Evolutionary conservation across 768 basidiomycete species (phyloP), one percentile per base, ranked within the genome.

Genomic region (Leccinum incarnatum): DNA sequence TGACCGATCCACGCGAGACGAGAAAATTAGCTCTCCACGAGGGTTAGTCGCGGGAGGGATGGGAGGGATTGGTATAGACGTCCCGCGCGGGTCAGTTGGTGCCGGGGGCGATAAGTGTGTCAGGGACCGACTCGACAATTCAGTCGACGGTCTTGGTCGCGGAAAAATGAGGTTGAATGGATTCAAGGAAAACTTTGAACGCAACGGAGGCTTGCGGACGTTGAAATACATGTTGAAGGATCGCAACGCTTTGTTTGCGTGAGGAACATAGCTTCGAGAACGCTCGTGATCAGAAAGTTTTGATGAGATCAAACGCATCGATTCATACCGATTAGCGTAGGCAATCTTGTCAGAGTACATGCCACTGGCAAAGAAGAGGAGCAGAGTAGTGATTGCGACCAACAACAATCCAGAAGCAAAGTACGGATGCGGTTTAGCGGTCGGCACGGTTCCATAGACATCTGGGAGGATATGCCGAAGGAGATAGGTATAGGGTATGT

Each of bases 221-320:
- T 99, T 99, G 65, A 99, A 82, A 68, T 93, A 92, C 87, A 99
- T 95, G 73, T 99, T 99, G 73, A 98, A 89, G 19, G 88, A 90
- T 17, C 96, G 85, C 14, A 99, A 79, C 0, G 95, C 87, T 49
- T 88, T 84, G 73, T 98, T 99, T 8, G 95, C 93, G 65, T 98
- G 95, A 2, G 94, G 94, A 27, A 98, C 92, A 69, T 98, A 99
- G 77, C 96, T 98, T 70, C 27, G 45, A 58, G 55, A 60, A 57
- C 17, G 56, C 55, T 48, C 48, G 51, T 56, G 54, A 58, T 63
- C 53, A 69, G 67, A 40, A 57, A 23, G 27, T 34, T 53, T 51
- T 57, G 57, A 65, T 55, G 57, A 48, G 17, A 57, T 37, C 36
- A 51, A 60, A 37, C 55, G 34, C 42, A 57, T 53, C 55, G 42